phyloP scores from a whole-genome alignment of 495 filamentous ascomycete genomes.

The Physcia stellaris region DNA sequence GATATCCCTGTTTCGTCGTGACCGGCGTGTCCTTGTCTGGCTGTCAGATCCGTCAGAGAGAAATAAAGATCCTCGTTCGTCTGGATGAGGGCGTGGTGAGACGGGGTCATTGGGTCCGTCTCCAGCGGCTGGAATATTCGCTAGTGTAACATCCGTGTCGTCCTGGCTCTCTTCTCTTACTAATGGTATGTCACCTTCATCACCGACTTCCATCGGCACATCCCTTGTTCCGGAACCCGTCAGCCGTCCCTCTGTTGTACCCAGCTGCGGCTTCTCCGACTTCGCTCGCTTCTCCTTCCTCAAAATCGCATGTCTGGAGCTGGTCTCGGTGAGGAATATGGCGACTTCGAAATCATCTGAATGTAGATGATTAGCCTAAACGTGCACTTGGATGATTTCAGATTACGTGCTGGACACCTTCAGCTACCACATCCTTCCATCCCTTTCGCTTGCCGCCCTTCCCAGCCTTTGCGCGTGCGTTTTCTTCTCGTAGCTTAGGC shows the following conservation, averaged over 20 bases:
- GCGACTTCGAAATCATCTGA: conserved; percentile 90
- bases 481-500: conserved; percentile 83
- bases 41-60: conserved; percentile 5
- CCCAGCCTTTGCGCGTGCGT: conserved; percentile 27
- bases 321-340: conserved; percentile 80
- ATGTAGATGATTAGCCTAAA: no score
- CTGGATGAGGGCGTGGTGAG: conserved; percentile 22
- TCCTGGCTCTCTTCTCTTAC: conserved; percentile 27
- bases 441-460: conserved; percentile 53
- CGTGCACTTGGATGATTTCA: no score
- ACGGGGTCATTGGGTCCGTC: conserved; percentile 1
- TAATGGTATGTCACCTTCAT: conserved; percentile 13
- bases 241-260: conserved; percentile 37
- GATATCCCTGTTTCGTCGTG: neutral
- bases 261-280: conserved; percentile 35
- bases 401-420: no score
- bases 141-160: conserved; percentile 22
- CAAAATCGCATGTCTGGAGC: conserved; percentile 76
- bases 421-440: conserved; percentile 74
- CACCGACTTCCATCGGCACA: conserved; percentile 35
- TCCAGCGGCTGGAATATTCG: conserved; percentile 24
- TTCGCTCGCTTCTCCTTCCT: conserved; percentile 66
- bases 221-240: conserved; percentile 37
- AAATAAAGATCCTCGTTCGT: conserved; percentile 20
- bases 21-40: neutral